Evolutionary conservation across 805 yeast species (phyloP).

Genomic region (Wickerhamiella allomyrinae): DNA sequence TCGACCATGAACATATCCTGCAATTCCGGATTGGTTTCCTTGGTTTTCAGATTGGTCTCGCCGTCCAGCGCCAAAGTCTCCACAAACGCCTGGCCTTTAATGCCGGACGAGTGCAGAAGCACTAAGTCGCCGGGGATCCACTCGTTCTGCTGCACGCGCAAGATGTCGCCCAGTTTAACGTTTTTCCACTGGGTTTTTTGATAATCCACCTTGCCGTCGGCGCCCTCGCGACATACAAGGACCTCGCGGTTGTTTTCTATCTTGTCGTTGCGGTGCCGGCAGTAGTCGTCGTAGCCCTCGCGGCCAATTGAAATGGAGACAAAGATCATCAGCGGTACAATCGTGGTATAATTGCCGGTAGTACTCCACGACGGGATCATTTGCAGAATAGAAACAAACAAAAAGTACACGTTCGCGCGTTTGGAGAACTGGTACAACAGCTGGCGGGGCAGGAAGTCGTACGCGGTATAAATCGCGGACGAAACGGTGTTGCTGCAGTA

Average conservation of each 20-base stretch:
- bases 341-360: slow-evolving; percentile 89
- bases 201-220: slow-evolving; percentile 17
- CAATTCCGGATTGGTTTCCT: slow-evolving; percentile 50
- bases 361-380: slow-evolving; percentile 97
- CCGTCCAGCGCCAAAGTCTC: slow-evolving; percentile 99
- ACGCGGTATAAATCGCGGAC: slow-evolving; percentile 71
- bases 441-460: slow-evolving; percentile 78
- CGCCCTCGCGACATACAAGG: slow-evolving; percentile 24
- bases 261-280: slow-evolving; percentile 72
- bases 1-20: slow-evolving; percentile 30
- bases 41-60: slow-evolving; percentile 79
- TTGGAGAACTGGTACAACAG: slow-evolving; percentile 83
- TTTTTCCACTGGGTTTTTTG: slow-evolving; percentile 49
- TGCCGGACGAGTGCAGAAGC: slow-evolving; percentile 48
- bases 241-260: slow-evolving; percentile 58
- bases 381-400: slow-evolving; percentile 81
- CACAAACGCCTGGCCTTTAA: slow-evolving; percentile 48
- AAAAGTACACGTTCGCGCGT: slow-evolving; percentile 79
- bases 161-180: slow-evolving; percentile 74
- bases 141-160: slow-evolving; percentile 61
- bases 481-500: slow-evolving; percentile 60
- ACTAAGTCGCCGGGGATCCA: slow-evolving; percentile 91
- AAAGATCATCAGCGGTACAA: slow-evolving; percentile 73
- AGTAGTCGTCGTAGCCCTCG: slow-evolving; percentile 88
- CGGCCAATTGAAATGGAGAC: slow-evolving; percentile 79